Conservation (phyloP, 441 rosid genomes). For the Kokia cookei region DNA sequence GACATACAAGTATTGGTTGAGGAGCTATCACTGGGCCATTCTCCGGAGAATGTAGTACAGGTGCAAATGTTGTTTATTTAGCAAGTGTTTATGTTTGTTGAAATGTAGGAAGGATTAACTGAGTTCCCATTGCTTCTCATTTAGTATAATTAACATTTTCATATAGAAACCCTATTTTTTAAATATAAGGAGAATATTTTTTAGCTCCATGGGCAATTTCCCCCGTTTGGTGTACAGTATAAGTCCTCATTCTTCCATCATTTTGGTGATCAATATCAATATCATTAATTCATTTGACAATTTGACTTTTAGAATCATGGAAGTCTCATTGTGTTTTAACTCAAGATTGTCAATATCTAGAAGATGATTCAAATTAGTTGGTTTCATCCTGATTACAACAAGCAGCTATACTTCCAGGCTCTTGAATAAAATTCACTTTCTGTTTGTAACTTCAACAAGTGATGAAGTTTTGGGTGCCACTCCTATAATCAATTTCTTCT, state of each 20-base stretch:
- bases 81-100: neutral
- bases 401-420: neutral
- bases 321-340: neutral
- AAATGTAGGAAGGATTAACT: neutral
- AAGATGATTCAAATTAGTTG: neutral
- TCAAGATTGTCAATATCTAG: neutral
- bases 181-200: neutral
- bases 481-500: neutral
- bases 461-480: constrained; percentile 3
- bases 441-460: neutral
- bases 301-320: neutral
- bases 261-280: neutral
- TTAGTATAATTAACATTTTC: neutral
- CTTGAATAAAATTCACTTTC: neutral
- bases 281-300: neutral
- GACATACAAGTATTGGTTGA: constrained; percentile 34
- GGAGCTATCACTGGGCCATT: constrained; percentile 16
- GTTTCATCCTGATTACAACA: neutral
- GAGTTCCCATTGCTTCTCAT: neutral
- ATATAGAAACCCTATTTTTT: neutral
- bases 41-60: constrained; percentile 46
- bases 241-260: neutral
- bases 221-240: neutral
- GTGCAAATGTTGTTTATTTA: constrained; percentile 19
- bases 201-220: neutral